Evolutionary conservation across 768 basidiomycete species (phyloP).

Genomic region (Xanthoconium purpureum): DNA sequence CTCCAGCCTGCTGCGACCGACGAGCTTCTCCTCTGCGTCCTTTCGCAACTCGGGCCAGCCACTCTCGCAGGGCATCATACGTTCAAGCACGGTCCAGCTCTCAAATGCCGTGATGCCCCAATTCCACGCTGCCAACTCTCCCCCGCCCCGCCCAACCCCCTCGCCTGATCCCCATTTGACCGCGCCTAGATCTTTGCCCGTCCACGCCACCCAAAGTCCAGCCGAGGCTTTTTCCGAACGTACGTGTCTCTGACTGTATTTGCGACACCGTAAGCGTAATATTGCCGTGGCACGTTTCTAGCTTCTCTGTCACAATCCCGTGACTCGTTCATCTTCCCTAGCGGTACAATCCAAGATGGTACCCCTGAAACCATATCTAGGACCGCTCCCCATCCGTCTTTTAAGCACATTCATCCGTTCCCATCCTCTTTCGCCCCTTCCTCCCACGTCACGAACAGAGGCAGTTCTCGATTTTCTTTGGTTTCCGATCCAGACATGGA

Average conservation of each 20-base stretch:
- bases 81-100: slow-evolving; percentile 62
- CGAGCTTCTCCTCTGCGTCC: slow-evolving; percentile 39
- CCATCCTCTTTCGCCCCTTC: slow-evolving; percentile 26
- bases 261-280: slow-evolving; percentile 11
- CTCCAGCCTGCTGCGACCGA: slow-evolving; percentile 54
- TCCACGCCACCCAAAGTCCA: slow-evolving; percentile 17
- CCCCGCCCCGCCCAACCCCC: background rate
- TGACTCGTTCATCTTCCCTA: slow-evolving; percentile 42
- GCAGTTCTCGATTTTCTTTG: slow-evolving; percentile 24
- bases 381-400: slow-evolving; percentile 5
- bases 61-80: slow-evolving; percentile 63
- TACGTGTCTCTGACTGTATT: slow-evolving; percentile 16
- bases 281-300: slow-evolving; percentile 23
- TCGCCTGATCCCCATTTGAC: background rate
- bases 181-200: slow-evolving; percentile 2
- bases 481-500: slow-evolving; percentile 26
- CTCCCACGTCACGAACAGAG: slow-evolving; percentile 20
- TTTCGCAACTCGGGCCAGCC: slow-evolving; percentile 24
- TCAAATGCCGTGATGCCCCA: slow-evolving; percentile 44
- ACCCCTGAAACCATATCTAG: slow-evolving; percentile 24
- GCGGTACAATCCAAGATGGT: slow-evolving; percentile 20
- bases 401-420: slow-evolving; percentile 16
- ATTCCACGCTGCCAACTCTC: background rate
- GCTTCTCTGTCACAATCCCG: slow-evolving; percentile 24
- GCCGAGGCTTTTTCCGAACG: slow-evolving; percentile 24